A percentile compares a stretch with the other conserved stretches of the same genome.
Conservation (phyloP, 306 rosid genomes). For the Astragalus glycyphyllos region DNA sequence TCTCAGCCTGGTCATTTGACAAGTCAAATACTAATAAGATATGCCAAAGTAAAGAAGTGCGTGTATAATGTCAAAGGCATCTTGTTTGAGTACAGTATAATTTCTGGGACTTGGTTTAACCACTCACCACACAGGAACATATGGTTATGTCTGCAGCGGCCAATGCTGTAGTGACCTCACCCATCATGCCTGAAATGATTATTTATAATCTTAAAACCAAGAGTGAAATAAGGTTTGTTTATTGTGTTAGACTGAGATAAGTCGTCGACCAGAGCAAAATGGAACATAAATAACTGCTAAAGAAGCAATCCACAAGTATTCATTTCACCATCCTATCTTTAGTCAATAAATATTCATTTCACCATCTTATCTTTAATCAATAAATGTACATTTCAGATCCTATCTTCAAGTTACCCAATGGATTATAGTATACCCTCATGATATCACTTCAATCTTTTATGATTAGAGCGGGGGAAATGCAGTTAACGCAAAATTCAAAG, state of each 20-base stretch:
- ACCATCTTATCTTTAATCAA: slow-evolving; percentile 14
- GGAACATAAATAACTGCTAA: slow-evolving; percentile 21
- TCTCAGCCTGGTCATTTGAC: slow-evolving; percentile 87
- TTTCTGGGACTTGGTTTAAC: slow-evolving; percentile 41
- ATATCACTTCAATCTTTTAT: slow-evolving; percentile 19
- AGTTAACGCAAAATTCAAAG: slow-evolving; percentile 16
- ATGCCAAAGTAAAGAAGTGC: slow-evolving; percentile 33
- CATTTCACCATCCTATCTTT: slow-evolving; percentile 27
- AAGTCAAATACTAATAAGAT: slow-evolving; percentile 37
- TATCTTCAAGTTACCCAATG: slow-evolving; percentile 7
- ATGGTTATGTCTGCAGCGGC: slow-evolving; percentile 79
- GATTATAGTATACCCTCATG: not conserved
- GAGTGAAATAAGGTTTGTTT: slow-evolving; percentile 14
- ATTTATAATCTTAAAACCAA: slow-evolving; percentile 38
- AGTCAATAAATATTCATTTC: slow-evolving; percentile 12
- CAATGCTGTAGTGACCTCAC: slow-evolving; percentile 84
- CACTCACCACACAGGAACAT: slow-evolving; percentile 96
- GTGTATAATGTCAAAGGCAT: slow-evolving; percentile 23
- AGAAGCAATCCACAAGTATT: not conserved
- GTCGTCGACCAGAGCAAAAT: not conserved
- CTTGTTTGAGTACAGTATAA: slow-evolving; percentile 34
- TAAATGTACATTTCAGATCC: slow-evolving; percentile 24
- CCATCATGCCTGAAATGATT: slow-evolving; percentile 86
- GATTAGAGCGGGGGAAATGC: slow-evolving; percentile 12
- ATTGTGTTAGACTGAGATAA: slow-evolving; percentile 11